These are phyloP conservation scores for Hypoxylon fragiforme DNA, from an alignment of 495 filamentous ascomycete species.

Conservation along the genomic window DNA sequence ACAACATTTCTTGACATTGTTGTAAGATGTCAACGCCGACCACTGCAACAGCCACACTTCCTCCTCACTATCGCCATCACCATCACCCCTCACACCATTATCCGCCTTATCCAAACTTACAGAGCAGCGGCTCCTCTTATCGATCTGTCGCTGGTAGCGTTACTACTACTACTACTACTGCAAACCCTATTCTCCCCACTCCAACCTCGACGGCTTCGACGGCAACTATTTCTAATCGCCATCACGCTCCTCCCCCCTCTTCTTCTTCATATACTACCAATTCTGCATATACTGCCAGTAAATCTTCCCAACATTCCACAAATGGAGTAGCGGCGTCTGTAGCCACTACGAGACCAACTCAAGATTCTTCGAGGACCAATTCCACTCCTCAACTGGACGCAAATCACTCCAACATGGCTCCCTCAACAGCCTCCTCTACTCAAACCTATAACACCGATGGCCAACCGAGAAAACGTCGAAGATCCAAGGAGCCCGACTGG, in stretches of 20 bases:
- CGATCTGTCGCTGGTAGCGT: constrained; percentile 42
- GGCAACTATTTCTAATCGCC: constrained; percentile 46
- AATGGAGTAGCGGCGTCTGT: constrained; percentile 46
- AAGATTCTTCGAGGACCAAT: constrained; percentile 38
- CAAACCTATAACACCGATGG: constrained; percentile 26
- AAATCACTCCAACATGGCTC: constrained; percentile 43
- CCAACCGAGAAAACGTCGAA: constrained; percentile 56
- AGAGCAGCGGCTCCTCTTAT: constrained; percentile 49
- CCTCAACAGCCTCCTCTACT: constrained; percentile 36
- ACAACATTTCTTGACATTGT: constrained; percentile 22
- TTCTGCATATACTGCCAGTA: constrained; percentile 3
- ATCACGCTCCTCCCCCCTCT: constrained; percentile 44
- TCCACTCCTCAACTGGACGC: constrained; percentile 36
- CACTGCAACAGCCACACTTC: constrained; percentile 75
- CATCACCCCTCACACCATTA: constrained; percentile 70
- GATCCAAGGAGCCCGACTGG: constrained; percentile 79
- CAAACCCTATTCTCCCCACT: constrained; percentile 53
- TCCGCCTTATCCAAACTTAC: constrained; percentile 45
- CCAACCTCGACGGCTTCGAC: constrained; percentile 54
- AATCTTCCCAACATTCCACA: constrained; percentile 19
- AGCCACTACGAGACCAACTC: constrained; percentile 36
- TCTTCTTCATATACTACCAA: constrained; percentile 41
- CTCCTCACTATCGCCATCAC: constrained; percentile 62
- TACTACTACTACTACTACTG: constrained; percentile 23
- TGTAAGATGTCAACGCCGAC: constrained; percentile 81